Percentiles rank a stretch among this genome's conserved stretches.
phyloP scores from a whole-genome alignment of 2,329 filamentous ascomycete species.

The Aureobasidium sp. region DNA sequence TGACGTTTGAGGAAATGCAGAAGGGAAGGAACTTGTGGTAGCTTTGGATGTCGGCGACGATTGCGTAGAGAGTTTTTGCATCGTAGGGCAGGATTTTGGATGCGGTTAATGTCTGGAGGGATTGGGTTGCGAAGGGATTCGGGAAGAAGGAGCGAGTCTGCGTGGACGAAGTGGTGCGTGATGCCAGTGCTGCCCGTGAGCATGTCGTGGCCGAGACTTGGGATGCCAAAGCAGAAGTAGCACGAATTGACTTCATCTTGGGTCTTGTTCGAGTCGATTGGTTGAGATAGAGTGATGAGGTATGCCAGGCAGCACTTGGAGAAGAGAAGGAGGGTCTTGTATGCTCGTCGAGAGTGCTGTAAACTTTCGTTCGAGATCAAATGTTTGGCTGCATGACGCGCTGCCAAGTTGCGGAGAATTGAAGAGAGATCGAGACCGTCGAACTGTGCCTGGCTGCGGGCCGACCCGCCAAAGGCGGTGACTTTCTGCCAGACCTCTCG shows the following conservation, averaged over 20 bases:
- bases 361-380: neutral
- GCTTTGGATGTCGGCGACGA: conserved; percentile 80
- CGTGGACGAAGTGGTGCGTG: neutral
- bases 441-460: neutral
- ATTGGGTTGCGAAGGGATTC: conserved; percentile 47
- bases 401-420: neutral
- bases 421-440: neutral
- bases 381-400: conserved; percentile 1
- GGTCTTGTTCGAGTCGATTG: neutral
- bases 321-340: neutral
- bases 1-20: conserved; percentile 70
- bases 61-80: conserved; percentile 61
- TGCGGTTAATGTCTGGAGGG: conserved; percentile 59
- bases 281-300: neutral
- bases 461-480: neutral
- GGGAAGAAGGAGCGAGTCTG: conserved; percentile 36
- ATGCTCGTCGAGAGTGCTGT: neutral
- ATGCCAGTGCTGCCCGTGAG: neutral
- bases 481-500: conserved; percentile 2
- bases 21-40: conserved; percentile 90
- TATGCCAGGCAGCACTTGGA: neutral
- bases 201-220: conserved; percentile 1
- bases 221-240: conserved; percentile 16
- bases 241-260: conserved; percentile 24
- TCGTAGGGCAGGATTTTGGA: conserved; percentile 70